Percentiles rank a stretch among this genome's conserved stretches.
Evolutionary conservation across 2,329 filamentous ascomycete species (phyloP).

Genomic region (Domatiomyces catenatus): DNA sequence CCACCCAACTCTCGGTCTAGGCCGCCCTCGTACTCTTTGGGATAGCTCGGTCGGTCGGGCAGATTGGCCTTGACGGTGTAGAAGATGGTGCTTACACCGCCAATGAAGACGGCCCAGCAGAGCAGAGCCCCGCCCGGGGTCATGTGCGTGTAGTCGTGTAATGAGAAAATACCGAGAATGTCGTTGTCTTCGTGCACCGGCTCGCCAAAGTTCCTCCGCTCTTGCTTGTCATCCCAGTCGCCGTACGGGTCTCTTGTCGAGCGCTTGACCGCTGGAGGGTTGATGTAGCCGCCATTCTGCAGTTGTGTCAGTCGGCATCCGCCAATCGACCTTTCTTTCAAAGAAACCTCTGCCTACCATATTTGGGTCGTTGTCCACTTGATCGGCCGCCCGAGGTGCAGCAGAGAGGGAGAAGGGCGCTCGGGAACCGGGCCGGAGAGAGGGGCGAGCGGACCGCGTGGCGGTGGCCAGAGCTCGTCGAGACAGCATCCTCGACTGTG

Average conservation of each 20-base stretch:
- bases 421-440: slow-evolving; percentile 18
- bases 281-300: slow-evolving; percentile 34
- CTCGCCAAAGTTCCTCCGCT: slow-evolving; percentile 92
- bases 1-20: slow-evolving; percentile 63
- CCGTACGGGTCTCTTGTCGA: slow-evolving; percentile 84
- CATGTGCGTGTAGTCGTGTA: slow-evolving; percentile 77
- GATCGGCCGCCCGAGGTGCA: slow-evolving; percentile 23
- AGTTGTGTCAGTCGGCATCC: slow-evolving; percentile 6
- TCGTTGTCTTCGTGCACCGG: slow-evolving; percentile 95
- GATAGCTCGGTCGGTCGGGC: slow-evolving; percentile 54
- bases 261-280: slow-evolving; percentile 54
- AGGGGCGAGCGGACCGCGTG: slow-evolving; percentile 20
- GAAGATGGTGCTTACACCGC: slow-evolving; percentile 46
- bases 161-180: slow-evolving; percentile 73
- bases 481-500: slow-evolving; percentile 25
- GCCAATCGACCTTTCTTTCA: slow-evolving; percentile 8
- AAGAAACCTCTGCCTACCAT: slow-evolving; percentile 23
- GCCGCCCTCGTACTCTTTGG: slow-evolving; percentile 53
- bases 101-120: slow-evolving; percentile 54
- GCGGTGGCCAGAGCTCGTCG: slow-evolving; percentile 27
- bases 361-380: slow-evolving; percentile 27
- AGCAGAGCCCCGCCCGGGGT: slow-evolving; percentile 53
- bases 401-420: slow-evolving; percentile 28
- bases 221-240: slow-evolving; percentile 96
- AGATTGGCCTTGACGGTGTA: slow-evolving; percentile 55